A percentile compares a stretch with the other conserved stretches of the same genome.
phyloP scores from a whole-genome alignment of 2,329 filamentous ascomycete species.

The Sarocladium strictum region DNA sequence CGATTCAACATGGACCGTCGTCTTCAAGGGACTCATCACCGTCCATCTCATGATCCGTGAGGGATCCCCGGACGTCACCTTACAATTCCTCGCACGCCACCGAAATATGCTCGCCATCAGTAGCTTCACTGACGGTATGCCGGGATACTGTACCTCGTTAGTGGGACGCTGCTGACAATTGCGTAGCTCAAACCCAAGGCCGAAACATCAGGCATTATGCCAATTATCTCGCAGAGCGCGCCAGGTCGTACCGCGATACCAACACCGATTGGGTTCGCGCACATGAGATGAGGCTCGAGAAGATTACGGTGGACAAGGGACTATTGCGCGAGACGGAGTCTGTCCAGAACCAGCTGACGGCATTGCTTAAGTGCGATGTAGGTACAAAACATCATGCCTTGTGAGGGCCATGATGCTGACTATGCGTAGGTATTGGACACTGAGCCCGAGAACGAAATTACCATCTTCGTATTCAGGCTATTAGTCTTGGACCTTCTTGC shows the following conservation, averaged over 20 bases:
- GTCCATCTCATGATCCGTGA: conserved; percentile 97
- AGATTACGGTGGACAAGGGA: conserved; percentile 84
- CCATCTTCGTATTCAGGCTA: conserved; percentile 85
- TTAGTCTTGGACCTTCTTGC: conserved; percentile 84
- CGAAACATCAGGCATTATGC: conserved; percentile 91
- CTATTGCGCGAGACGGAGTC: conserved; percentile 84
- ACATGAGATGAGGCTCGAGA: conserved; percentile 77
- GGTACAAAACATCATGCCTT: conserved; percentile 21
- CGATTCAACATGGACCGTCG: conserved; percentile 99
- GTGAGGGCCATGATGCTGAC: conserved; percentile 12
- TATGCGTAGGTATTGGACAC: conserved; percentile 71
- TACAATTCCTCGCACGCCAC: conserved; percentile 57
- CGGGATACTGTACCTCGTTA: not conserved
- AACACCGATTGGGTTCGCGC: conserved; percentile 85
- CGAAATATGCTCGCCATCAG: conserved; percentile 81
- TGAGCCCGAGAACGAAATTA: conserved; percentile 95
- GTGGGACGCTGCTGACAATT: not conserved
- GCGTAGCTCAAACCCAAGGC: conserved; percentile 82
- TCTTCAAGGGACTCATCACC: conserved; percentile 95
- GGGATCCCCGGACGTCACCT: conserved; percentile 80
- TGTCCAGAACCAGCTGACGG: conserved; percentile 81
- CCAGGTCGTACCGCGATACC: conserved; percentile 75
- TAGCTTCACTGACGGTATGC: conserved; percentile 84
- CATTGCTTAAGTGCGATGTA: conserved; percentile 85
- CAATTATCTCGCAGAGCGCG: conserved; percentile 77